Percentiles rank a stretch among this genome's conserved stretches.
phyloP scores from a whole-genome alignment of 176 grass and related monocot species.

The Phoenix dactylifera region DNA sequence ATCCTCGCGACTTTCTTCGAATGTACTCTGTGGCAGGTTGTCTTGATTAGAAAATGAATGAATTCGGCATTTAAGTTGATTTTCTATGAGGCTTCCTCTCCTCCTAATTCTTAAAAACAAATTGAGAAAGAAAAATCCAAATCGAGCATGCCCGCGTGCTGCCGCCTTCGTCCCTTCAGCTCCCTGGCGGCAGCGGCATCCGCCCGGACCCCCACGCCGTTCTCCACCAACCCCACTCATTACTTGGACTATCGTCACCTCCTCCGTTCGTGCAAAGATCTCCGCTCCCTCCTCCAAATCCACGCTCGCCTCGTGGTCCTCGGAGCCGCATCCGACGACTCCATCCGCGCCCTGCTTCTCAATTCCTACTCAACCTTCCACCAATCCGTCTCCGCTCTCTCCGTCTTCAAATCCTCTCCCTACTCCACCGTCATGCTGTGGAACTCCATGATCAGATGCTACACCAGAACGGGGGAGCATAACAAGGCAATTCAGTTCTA shows the following conservation, averaged over 20 bases:
- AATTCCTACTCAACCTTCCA: constrained; percentile 49
- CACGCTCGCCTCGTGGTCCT: constrained; percentile 57
- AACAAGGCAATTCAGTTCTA: constrained; percentile 37
- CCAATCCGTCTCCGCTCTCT: constrained; percentile 29
- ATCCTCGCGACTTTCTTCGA: too few species aligned
- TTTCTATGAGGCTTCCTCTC: too few species aligned
- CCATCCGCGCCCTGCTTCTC: constrained; percentile 43
- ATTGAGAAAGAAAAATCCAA: too few species aligned
- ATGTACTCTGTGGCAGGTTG: too few species aligned
- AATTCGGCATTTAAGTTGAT: too few species aligned
- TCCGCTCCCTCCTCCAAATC: constrained; percentile 43
- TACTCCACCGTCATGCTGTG: constrained; percentile 38
- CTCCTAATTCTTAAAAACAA: too few species aligned
- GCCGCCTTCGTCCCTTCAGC: too few species aligned
- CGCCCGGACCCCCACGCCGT: too few species aligned
- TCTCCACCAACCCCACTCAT: too few species aligned
- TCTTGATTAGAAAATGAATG: too few species aligned
- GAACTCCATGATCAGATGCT: constrained; percentile 65
- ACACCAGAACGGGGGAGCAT: constrained; percentile 22
- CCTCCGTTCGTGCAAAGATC: constrained; percentile 23
- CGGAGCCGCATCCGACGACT: constrained; percentile 34
- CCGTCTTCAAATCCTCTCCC: constrained; percentile 47
- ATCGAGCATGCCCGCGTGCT: too few species aligned
- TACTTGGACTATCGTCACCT: neutral
- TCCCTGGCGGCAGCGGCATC: too few species aligned